Base-by-base conservation (phyloP, 1,284 basidiomycete species). In the Phlebopus sp. region DNA sequence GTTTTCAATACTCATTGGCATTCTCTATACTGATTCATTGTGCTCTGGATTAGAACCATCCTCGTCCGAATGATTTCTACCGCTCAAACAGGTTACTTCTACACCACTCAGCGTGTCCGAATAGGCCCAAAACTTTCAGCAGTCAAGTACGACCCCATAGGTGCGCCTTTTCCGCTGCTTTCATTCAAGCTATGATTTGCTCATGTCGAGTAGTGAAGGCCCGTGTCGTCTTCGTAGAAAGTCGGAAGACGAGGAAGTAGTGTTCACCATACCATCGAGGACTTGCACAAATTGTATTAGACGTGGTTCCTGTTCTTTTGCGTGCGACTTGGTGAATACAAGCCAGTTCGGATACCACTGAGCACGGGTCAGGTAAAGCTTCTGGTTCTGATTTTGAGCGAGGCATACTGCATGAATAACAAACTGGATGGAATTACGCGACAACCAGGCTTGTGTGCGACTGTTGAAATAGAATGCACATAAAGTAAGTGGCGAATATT, bases 61-160 rank as follows among this genome's bases (percentile, higher is more conserved):
- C 84, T 94, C 50, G 83, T 94, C 44, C 86, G 90, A 42, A 76
- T 95, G 56, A 83, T 94, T 47, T 94, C 91, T 13, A 92, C 90
- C 1, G 92, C 92, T 1, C 86, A 91, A 66, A 93, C 91, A 1
- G 92, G 92, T 14, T 92, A 80, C 71, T 93, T 93, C 68, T 95
- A 94, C 70, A 90, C 90, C 9, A 88, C 86, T 3, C 78, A 83
- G 55, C 78, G 91, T 18, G 69, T 85, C 41, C 77, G 92, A 27
- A 67, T 81, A 58, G 84, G 81, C 4, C 81, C 87, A 18, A 86
- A 79, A 66, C 72, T 95, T 48, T 81, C 86, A 30, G 84, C 87
- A 31, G 86, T 94, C 59, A 94, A 95, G 69, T 95, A 93, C 68
- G 92, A 95, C 62, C 91, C 91, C 2, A 72, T 75, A 67, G 90